Base-by-base conservation (phyloP, 352 stramenopile genomes). In the Phytophthora sojae region DNA sequence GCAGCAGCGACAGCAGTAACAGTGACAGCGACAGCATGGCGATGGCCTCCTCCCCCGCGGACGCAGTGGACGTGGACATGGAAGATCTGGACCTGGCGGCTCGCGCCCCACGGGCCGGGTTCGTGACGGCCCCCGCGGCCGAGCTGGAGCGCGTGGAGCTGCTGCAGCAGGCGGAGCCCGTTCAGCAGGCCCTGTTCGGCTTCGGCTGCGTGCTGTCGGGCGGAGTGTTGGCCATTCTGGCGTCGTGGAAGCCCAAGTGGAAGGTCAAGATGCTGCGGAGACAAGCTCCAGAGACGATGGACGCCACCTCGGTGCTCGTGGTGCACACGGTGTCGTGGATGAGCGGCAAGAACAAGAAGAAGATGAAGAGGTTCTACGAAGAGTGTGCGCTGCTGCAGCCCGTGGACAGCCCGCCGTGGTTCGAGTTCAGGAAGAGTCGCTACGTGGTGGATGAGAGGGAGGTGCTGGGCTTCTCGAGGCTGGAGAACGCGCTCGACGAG, bases 351-450 rank as follows among this genome's bases (percentile, higher is more conserved):
- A 66, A 65, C 17, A 67, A 70, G 37, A 70, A 61, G 5, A 71
- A 67, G 25, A 49, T 32, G 12, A 77, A 67, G 56, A 63, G 71
- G 5, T 69, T 76, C 49, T 93, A 80, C 73, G 71, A 86, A 32
- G 77, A 86, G 64, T 92, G 81, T 56, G 51, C 35, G 11, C 64
- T 93, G 32, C 53, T 80, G 25, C 62, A 65, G 21, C 53, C 75
- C 2, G 47, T 69, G 37, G 32, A 81, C 42, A 69, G 61, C 25
- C 63, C 77, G 15, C 47, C 59, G 5, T 90, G 85, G 81, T 95
- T 95, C 21, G 82, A 92, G 54, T 93, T 85, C 69, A 73, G 81
- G 63, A 91, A 92, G 51, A 83, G 79, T 61, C 85, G 87, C 25
- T 83, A 95, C 57, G 81, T 91, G 53, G 87, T 76, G n/a, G 77